Evolutionary conservation across 371 early-diverging fungal species (phyloP), one percentile per base, ranked within the genome.

Genomic region (Apophysomyces elegans): DNA sequence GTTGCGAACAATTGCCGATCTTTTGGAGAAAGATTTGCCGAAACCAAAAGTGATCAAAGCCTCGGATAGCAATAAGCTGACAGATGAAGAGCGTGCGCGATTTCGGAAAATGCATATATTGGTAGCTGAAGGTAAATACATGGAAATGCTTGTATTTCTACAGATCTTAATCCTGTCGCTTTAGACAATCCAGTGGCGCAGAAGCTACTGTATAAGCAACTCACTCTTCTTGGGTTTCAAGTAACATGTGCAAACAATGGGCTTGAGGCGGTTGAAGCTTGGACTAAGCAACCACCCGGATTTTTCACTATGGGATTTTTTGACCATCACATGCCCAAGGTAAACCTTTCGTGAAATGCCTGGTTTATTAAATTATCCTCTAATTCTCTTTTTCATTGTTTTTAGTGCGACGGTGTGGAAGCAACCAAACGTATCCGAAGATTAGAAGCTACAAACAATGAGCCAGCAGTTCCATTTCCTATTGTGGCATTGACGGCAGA

Each of bases 251-350:
- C 79, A 5, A 81, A 78, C 37, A 81, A 81, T 35, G 81, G 81
- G 44, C 66, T 70, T 18, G 81, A 81, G 56, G 81, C 81, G 4
- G 64, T 81, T 0, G 72, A 75, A 35, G 63, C 68, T 26, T 81
- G 81, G 81, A 59, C 26, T 1, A 65, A 56, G 18, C 73, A 75
- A 41, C 77, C 79, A 1, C 54, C 58, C 5, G 67, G 74, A 0
- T 70, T 73, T 57, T 81, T 76, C 56, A 56, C 56, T 5, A 77
- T 81, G 73, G 79, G 65, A 1, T 79, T 81, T 37, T 79, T 81
- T 69, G 81, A 81, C 62, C 81, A 81, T 61, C 81, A 81, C 59
- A 81, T 81, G 81, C 81, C 81, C 16, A 74, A 77, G 64, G 79
- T 78, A 71, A 41, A 13, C 68, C 9, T 18, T 26, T 26, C 32